Percentiles rank a stretch among this genome's conserved stretches.
Conservation (phyloP, 306 rosid genomes). For the Arachis hypogaea region DNA sequence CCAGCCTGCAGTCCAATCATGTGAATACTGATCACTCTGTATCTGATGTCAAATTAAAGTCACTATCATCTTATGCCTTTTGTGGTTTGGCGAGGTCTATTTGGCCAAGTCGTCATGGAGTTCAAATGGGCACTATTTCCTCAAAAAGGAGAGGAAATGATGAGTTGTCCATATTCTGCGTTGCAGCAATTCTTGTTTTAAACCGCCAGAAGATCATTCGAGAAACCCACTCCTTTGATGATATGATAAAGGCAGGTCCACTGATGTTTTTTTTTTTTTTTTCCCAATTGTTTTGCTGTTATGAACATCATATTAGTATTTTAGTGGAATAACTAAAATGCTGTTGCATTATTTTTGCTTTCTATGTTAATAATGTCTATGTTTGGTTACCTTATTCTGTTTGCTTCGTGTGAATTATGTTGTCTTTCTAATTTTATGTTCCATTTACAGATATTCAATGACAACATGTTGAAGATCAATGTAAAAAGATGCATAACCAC, state of each 20-base stretch:
- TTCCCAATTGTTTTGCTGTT: neutral
- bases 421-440: constrained; percentile 39
- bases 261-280: constrained; percentile 26
- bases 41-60: constrained; percentile 55
- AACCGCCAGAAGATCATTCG: constrained; percentile 83
- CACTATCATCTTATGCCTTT: constrained; percentile 58
- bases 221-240: constrained; percentile 84
- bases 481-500: constrained; percentile 74
- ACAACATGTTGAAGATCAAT: constrained; percentile 76
- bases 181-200: constrained; percentile 79
- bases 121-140: constrained; percentile 52
- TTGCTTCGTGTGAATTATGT: constrained; percentile 33
- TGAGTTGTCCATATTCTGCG: constrained; percentile 82
- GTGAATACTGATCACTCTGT: constrained; percentile 46
- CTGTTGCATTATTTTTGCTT: constrained; percentile 13
- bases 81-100: constrained; percentile 81
- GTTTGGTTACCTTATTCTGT: constrained; percentile 22
- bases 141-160: constrained; percentile 65
- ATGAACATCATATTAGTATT: constrained; percentile 24
- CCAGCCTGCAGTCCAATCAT: constrained; percentile 45
- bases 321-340: neutral
- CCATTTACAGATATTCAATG: constrained; percentile 81
- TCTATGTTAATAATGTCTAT: constrained; percentile 30
- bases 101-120: constrained; percentile 62
- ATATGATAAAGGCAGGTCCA: constrained; percentile 86